Conservation (phyloP, 345 rosid species). For the Eucalyptus erythrocorys region DNA sequence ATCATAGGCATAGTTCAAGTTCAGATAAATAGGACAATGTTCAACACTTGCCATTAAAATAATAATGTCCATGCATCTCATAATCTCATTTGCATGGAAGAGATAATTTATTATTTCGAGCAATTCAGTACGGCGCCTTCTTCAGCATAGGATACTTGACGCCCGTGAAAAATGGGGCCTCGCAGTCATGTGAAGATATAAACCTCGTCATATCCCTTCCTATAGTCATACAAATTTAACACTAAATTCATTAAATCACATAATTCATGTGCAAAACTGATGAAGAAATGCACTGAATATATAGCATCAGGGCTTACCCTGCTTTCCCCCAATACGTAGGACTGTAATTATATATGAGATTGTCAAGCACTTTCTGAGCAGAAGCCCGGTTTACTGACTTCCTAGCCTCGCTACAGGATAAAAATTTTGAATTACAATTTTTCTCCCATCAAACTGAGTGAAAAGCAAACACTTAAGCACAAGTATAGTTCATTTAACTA, state of each 20-base stretch:
- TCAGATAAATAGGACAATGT: neutral
- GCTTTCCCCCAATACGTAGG: constrained; percentile 81
- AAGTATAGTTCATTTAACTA: neutral
- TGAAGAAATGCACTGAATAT: neutral
- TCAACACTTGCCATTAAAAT: neutral
- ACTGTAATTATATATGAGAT: constrained; percentile 70
- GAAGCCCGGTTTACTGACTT: constrained; percentile 68
- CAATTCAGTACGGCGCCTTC: neutral
- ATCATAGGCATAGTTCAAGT: neutral
- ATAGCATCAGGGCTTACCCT: constrained; percentile 36
- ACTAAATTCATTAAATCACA: neutral
- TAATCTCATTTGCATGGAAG: neutral
- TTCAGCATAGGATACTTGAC: neutral
- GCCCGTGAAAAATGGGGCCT: neutral
- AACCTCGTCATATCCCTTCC: constrained; percentile 81
- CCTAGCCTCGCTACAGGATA: constrained; percentile 71
- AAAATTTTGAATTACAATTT: neutral
- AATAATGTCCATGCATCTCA: neutral
- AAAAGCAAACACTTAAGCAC: neutral
- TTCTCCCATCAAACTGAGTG: neutral
- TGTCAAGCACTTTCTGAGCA: constrained; percentile 48
- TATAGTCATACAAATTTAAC: constrained; percentile 6
- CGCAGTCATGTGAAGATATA: constrained; percentile 41
- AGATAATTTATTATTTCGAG: neutral
- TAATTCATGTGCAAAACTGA: neutral